phyloP scores from a whole-genome alignment of 768 basidiomycete species.

The Amanita subjunquillea region DNA sequence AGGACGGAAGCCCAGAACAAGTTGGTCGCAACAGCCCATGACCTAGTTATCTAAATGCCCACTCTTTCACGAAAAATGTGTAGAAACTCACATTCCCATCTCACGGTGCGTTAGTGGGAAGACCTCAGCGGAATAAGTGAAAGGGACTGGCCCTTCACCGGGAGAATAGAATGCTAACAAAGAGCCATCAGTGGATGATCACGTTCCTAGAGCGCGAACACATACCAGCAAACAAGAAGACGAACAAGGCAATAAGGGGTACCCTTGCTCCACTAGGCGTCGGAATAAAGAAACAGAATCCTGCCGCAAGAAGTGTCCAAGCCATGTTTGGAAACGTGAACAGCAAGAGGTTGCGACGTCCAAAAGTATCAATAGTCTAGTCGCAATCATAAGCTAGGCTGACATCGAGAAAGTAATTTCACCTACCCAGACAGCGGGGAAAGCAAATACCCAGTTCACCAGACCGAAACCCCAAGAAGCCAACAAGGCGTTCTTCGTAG shows the following conservation, averaged over 20 bases:
- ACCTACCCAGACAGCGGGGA: slow-evolving; percentile 51
- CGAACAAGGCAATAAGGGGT: slow-evolving; percentile 30
- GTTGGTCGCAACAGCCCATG: slow-evolving; percentile 44
- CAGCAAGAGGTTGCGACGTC: slow-evolving; percentile 66
- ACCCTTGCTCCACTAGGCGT: slow-evolving; percentile 24
- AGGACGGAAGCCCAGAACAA: slow-evolving; percentile 46
- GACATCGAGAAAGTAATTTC: not conserved
- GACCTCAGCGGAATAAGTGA: slow-evolving; percentile 85
- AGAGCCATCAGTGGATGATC: slow-evolving; percentile 2
- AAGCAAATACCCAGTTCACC: slow-evolving; percentile 55
- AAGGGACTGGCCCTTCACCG: slow-evolving; percentile 87
- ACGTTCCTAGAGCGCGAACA: not conserved
- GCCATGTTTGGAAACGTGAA: slow-evolving; percentile 81
- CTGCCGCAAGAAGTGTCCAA: slow-evolving; percentile 62
- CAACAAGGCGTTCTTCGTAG: slow-evolving; percentile 42
- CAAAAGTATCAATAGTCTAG: slow-evolving; percentile 62
- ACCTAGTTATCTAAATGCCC: slow-evolving; percentile 23
- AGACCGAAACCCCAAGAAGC: slow-evolving; percentile 62
- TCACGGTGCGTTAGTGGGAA: slow-evolving; percentile 80
- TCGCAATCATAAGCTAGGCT: not conserved
- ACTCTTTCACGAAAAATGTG: slow-evolving; percentile 17
- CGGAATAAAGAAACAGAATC: slow-evolving; percentile 56
- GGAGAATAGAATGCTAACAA: slow-evolving; percentile 49
- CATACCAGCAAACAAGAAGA: slow-evolving; percentile 32
- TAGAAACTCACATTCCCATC: slow-evolving; percentile 34